Evolutionary conservation across 495 filamentous ascomycete species (phyloP).

Genomic region (Podospora conica): DNA sequence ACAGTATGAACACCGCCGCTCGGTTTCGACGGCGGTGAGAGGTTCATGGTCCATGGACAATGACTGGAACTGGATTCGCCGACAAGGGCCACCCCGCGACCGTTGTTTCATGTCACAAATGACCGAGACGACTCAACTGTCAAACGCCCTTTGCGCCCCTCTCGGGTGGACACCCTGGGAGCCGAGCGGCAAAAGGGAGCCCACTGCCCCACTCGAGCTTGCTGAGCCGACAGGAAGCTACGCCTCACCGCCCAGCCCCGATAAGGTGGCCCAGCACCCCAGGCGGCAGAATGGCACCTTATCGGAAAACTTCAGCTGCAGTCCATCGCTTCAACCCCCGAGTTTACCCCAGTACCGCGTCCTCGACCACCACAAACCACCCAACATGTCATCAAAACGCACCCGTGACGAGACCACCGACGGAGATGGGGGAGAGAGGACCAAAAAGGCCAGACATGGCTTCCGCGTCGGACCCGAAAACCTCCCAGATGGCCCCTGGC

Average conservation of each 20-base stretch:
- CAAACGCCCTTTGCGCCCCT: background rate
- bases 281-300: constrained; percentile 3
- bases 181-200: background rate
- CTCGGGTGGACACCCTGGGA: background rate
- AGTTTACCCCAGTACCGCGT: no score
- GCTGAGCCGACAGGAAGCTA: background rate
- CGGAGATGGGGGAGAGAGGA: constrained; percentile 8
- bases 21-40: background rate
- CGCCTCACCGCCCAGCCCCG: constrained; percentile 3
- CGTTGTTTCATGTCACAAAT: background rate
- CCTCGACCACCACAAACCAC: constrained; percentile 11
- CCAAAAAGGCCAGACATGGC: constrained; percentile 46
- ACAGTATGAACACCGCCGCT: background rate
- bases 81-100: background rate
- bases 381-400: constrained; percentile 59
- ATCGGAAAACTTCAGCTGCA: constrained; percentile 3
- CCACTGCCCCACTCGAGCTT: background rate
- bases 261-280: background rate
- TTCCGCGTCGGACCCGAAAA: constrained; percentile 83
- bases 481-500: constrained; percentile 85
- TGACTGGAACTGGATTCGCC: background rate
- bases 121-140: background rate
- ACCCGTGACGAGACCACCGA: constrained; percentile 44
- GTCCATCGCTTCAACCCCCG: background rate
- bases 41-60: background rate